Evolutionary conservation across 106 monocot species (phyloP).

Genomic region (Phalaenopsis equestris): DNA sequence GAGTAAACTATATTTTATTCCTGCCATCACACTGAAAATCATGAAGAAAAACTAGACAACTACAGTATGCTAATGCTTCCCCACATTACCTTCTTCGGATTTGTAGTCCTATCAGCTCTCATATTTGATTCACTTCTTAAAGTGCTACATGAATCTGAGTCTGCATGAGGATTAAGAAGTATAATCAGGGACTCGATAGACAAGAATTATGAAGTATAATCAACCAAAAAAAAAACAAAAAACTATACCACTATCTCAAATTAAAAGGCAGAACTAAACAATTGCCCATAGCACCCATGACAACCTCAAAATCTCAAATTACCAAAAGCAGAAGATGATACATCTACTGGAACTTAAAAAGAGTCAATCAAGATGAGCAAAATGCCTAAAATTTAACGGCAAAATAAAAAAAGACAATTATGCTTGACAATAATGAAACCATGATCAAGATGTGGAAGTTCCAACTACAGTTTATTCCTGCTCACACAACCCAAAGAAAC

Average conservation of each 20-base stretch:
- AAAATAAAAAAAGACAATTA: neutral
- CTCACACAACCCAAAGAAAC: neutral
- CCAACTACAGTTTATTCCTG: neutral
- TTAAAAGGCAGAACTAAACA: neutral
- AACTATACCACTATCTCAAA: too few relatives aligned
- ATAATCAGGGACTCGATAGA: neutral
- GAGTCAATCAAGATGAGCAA: neutral
- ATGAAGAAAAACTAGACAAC: neutral
- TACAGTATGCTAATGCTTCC: neutral
- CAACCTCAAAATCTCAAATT: neutral
- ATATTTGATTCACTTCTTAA: neutral
- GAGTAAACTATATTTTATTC: neutral
- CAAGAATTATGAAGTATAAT: neutral
- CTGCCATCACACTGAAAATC: neutral
- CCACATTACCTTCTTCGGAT: neutral
- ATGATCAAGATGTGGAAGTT: neutral
- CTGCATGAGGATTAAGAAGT: neutral
- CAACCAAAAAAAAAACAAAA: neutral
- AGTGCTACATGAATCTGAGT: slow-evolving; percentile 3
- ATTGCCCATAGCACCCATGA: neutral
- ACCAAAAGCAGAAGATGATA: neutral
- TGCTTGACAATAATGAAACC: neutral
- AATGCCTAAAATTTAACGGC: neutral
- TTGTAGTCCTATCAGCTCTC: neutral
- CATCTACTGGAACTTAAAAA: neutral